Conservation (phyloP, 202 grass and related monocot genomes). For the Brachypodium distachyon region DNA sequence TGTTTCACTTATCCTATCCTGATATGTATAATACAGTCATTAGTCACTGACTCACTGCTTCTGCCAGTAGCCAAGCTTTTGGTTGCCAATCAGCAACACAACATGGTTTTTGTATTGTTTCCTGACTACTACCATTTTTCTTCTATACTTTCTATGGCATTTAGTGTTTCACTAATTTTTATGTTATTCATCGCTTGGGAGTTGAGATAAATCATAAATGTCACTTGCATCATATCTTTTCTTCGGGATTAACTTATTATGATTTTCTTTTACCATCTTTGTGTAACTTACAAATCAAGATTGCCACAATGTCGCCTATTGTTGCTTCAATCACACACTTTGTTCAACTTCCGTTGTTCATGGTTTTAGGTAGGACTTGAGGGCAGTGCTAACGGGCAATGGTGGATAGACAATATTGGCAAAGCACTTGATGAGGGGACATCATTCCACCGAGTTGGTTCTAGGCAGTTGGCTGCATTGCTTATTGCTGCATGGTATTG, state of each 20-base stretch:
- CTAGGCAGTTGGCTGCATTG: constrained; percentile 87
- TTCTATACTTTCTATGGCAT: background rate
- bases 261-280: background rate
- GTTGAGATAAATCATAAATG: background rate
- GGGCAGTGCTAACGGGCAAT: constrained; percentile 92
- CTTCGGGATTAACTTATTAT: background rate
- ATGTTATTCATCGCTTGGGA: background rate
- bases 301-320: background rate
- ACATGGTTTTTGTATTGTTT: background rate
- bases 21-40: background rate
- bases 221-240: background rate
- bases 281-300: background rate
- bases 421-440: constrained; percentile 87
- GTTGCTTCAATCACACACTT: constrained; percentile 14
- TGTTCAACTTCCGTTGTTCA: constrained; percentile 17
- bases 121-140: background rate
- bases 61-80: background rate
- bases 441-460: constrained; percentile 89
- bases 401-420: constrained; percentile 98
- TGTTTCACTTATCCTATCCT: background rate
- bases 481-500: constrained; percentile 90
- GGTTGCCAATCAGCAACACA: background rate
- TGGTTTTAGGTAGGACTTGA: constrained; percentile 88
- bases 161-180: background rate
- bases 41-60: background rate